phyloP scores from a whole-genome alignment of 768 basidiomycete species.

The Podaxis mareebaensis region DNA sequence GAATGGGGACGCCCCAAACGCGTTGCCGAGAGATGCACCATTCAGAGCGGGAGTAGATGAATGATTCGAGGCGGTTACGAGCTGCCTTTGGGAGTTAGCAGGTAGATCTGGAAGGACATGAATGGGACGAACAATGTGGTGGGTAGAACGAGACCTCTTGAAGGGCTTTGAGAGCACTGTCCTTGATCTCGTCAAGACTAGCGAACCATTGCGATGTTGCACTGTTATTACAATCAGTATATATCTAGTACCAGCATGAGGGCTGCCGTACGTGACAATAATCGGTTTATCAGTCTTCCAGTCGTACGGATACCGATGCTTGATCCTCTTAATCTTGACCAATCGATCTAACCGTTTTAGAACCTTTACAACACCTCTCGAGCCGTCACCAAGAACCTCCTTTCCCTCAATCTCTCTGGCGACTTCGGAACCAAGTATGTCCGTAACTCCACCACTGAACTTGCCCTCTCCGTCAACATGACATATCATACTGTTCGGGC shows the following conservation, averaged over 20 bases:
- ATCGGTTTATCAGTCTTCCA: constrained; percentile 95
- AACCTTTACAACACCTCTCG: constrained; percentile 62
- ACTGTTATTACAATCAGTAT: constrained; percentile 36
- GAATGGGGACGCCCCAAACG: constrained; percentile 97
- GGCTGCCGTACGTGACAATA: constrained; percentile 71
- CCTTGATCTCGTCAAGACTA: constrained; percentile 83
- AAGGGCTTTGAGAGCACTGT: constrained; percentile 68
- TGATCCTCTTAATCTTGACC: constrained; percentile 66
- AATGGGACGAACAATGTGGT: constrained; percentile 51
- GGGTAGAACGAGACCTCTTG: constrained; percentile 77
- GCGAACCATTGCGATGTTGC: constrained; percentile 99
- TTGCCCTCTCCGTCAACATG: constrained; percentile 81
- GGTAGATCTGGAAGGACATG: not conserved
- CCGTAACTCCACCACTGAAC: constrained; percentile 60
- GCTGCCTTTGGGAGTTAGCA: constrained; percentile 44
- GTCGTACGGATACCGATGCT: constrained; percentile 93
- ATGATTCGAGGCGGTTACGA: constrained; percentile 84
- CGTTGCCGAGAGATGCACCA: constrained; percentile 99
- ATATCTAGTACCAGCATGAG: not conserved
- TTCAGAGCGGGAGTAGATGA: constrained; percentile 85
- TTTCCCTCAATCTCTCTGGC: constrained; percentile 58
- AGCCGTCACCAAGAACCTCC: constrained; percentile 74
- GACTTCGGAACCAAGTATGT: constrained; percentile 54
- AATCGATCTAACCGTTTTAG: constrained; percentile 58
- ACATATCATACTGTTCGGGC: constrained; percentile 56